A percentile compares a stretch with the other conserved stretches of the same genome.
Evolutionary conservation across 2,329 filamentous ascomycete species (phyloP).

Genomic region (Cucurbitaria berberidis): DNA sequence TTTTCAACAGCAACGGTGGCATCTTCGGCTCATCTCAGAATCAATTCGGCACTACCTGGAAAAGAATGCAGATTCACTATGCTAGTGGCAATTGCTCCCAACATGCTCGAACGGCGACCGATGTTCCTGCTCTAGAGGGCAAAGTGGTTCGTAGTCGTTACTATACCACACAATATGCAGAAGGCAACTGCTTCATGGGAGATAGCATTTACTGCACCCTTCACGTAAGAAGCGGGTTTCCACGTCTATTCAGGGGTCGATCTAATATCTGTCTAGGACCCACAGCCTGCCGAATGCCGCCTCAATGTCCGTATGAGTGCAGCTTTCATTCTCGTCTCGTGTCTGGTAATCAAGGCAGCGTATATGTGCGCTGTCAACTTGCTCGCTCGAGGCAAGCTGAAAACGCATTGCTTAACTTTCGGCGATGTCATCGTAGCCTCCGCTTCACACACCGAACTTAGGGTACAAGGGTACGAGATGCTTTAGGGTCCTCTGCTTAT

Average conservation of each 20-base stretch:
- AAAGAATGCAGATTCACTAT: conserved; percentile 23
- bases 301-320: conserved; percentile 41
- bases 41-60: conserved; percentile 12
- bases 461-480: conserved; percentile 29
- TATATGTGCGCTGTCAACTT: conserved; percentile 42
- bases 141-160: not conserved
- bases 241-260: not conserved
- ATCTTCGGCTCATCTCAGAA: not conserved
- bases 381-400: conserved; percentile 29
- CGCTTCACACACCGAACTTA: conserved; percentile 32
- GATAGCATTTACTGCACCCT: conserved; percentile 15
- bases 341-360: conserved; percentile 32
- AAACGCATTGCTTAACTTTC: conserved; percentile 39
- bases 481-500: not conserved
- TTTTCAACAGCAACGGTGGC: conserved; percentile 6
- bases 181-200: conserved; percentile 22
- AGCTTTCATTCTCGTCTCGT: conserved; percentile 33
- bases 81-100: conserved; percentile 20
- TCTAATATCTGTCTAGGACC: not conserved
- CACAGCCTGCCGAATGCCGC: conserved; percentile 23
- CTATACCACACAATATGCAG: conserved; percentile 4
- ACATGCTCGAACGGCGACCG: conserved; percentile 12
- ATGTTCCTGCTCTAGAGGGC: conserved; percentile 13
- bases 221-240: not conserved
- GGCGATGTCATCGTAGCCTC: conserved; percentile 41